Conservation (phyloP, 768 basidiomycete species). For the Russula sp. region DNA sequence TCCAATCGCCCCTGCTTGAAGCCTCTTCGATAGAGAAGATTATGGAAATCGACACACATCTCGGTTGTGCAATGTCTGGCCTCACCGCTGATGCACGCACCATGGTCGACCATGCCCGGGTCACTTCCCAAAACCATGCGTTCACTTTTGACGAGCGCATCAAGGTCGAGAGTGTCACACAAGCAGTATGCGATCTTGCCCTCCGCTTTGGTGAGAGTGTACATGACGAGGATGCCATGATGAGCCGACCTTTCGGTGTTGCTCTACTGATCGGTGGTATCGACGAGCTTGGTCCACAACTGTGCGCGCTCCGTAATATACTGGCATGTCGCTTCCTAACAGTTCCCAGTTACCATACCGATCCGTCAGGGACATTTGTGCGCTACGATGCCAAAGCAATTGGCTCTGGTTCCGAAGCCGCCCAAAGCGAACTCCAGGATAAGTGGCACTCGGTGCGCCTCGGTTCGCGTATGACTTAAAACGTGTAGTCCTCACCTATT, state of each 20-base stretch:
- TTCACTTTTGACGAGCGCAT: slow-evolving; percentile 98
- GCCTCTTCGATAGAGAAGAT: slow-evolving; percentile 97
- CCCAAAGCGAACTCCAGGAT: slow-evolving; percentile 94
- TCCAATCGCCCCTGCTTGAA: slow-evolving; percentile 94
- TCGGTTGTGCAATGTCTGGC: slow-evolving; percentile 97
- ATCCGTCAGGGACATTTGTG: slow-evolving; percentile 97
- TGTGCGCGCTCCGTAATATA: slow-evolving; percentile 55
- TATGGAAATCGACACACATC: slow-evolving; percentile 97
- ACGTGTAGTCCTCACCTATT: slow-evolving; percentile 3
- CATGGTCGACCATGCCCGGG: slow-evolving; percentile 99
- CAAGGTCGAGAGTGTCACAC: slow-evolving; percentile 96
- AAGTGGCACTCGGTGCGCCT: slow-evolving; percentile 86
- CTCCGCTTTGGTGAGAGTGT: slow-evolving; percentile 98
- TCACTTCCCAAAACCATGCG: slow-evolving; percentile 91
- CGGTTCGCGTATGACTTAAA: background rate
- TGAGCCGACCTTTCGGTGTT: slow-evolving; percentile 99
- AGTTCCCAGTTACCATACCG: slow-evolving; percentile 81
- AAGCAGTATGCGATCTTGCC: slow-evolving; percentile 97
- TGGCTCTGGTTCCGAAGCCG: slow-evolving; percentile 96
- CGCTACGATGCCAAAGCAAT: slow-evolving; percentile 98
- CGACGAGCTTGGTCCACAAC: slow-evolving; percentile 92
- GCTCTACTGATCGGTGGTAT: slow-evolving; percentile 96
- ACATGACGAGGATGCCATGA: slow-evolving; percentile 97
- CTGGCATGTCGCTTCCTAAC: background rate
- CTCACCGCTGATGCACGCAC: slow-evolving; percentile 97